Percentiles rank a stretch among this genome's conserved stretches.
Conservation (phyloP, 1,139 yeast genomes). For the Wickerhamomyces sp. region DNA sequence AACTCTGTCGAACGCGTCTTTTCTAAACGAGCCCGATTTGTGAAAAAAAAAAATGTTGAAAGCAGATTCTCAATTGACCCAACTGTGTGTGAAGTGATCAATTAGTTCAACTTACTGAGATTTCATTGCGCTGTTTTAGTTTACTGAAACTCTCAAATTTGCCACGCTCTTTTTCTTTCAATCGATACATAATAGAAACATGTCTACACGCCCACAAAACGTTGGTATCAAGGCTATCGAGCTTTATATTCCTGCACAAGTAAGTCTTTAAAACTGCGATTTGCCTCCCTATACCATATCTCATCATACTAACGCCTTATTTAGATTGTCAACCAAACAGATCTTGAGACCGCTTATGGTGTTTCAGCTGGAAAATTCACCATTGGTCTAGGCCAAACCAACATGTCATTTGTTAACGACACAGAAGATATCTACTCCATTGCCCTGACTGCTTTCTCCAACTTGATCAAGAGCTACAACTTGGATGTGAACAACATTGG, state of each 20-base stretch:
- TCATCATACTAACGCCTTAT: not conserved
- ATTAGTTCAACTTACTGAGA: no score
- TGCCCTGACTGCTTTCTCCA: slow-evolving; percentile 76
- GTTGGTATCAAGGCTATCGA: slow-evolving; percentile 97
- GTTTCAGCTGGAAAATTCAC: slow-evolving; percentile 96
- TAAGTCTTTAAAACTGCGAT: slow-evolving; percentile 24
- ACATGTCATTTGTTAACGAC: slow-evolving; percentile 96
- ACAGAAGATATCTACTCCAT: slow-evolving; percentile 96
- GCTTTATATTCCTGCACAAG: slow-evolving; percentile 76
- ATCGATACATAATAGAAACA: slow-evolving; percentile 1
- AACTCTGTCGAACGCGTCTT: not conserved
- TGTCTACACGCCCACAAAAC: slow-evolving; percentile 51
- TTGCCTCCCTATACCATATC: no score
- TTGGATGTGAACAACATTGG: slow-evolving; percentile 83
- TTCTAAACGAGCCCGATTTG: not conserved
- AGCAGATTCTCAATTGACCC: no score
- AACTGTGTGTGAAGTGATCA: no score
- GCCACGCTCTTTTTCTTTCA: no score
- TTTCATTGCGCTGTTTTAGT: not conserved
- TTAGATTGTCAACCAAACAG: slow-evolving; percentile 81
- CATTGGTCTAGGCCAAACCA: slow-evolving; percentile 97
- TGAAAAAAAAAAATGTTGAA: not conserved
- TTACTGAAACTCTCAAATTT: no score
- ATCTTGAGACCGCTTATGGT: slow-evolving; percentile 78
- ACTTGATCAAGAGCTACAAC: slow-evolving; percentile 72